phyloP scores from a whole-genome alignment of 306 rosid species.

The Corylus heterophylla region DNA sequence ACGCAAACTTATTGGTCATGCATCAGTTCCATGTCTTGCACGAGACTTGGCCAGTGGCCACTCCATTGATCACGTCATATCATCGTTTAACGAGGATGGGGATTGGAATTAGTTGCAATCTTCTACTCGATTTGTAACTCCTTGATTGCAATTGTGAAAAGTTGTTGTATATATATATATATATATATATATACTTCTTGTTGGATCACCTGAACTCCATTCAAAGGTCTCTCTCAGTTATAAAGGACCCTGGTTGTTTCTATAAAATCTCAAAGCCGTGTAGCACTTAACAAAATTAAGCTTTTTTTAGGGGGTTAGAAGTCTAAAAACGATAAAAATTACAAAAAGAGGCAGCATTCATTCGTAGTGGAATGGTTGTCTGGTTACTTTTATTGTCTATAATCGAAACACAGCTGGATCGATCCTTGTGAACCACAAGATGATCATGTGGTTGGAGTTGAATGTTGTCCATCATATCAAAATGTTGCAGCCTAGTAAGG shows the following conservation, averaged over 20 bases:
- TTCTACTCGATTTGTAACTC: no score
- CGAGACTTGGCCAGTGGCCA: neutral
- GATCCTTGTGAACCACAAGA: slow-evolving; percentile 38
- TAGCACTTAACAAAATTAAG: neutral
- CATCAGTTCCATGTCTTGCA: neutral
- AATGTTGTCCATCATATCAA: neutral
- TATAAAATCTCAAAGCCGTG: neutral
- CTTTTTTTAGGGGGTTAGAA: no score
- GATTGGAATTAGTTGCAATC: no score
- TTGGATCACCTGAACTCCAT: no score
- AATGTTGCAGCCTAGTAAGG: slow-evolving; percentile 9
- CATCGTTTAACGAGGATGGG: no score
- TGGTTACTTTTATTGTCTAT: neutral
- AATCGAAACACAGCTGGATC: slow-evolving; percentile 27
- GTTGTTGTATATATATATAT: no score
- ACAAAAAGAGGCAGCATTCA: neutral
- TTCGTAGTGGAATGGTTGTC: slow-evolving; percentile 25
- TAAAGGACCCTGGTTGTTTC: no score
- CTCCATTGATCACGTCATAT: neutral
- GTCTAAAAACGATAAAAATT: neutral
- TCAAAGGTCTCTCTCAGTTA: no score
- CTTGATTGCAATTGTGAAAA: no score
- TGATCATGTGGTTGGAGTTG: slow-evolving; percentile 30
- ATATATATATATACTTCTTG: no score
- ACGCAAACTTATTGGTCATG: neutral